Evolutionary conservation across 352 stramenopile species (phyloP).

Genomic region (Globisporangium iwayamae): DNA sequence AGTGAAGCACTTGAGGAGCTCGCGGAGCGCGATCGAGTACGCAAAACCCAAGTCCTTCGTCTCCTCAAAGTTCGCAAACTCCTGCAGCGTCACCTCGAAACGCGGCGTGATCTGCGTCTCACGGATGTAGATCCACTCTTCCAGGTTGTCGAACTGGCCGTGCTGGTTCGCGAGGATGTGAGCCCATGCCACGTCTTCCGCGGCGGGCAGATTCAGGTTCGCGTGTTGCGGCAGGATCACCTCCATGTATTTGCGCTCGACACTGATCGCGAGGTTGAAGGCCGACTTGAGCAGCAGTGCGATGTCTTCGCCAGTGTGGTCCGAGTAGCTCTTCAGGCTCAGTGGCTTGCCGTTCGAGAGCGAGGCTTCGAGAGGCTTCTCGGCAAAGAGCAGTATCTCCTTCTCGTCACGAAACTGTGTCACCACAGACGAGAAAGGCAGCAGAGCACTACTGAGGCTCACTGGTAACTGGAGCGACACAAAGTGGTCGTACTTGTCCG

Average conservation of each 20-base stretch:
- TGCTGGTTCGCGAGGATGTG: conserved; percentile 83
- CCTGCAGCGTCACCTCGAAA: conserved; percentile 54
- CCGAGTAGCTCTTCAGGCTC: conserved; percentile 38
- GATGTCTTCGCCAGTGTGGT: conserved; percentile 55
- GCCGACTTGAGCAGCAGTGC: conserved; percentile 71
- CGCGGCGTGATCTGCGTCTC: conserved; percentile 80
- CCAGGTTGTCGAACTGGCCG: conserved; percentile 79
- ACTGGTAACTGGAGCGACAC: conserved; percentile 61
- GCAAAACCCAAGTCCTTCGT: conserved; percentile 76
- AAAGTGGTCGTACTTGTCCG: conserved; percentile 42
- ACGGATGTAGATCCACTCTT: conserved; percentile 78
- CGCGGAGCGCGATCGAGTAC: conserved; percentile 73
- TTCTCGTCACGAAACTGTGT: conserved; percentile 41
- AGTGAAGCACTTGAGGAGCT: conserved; percentile 81
- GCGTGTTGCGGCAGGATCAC: conserved; percentile 42
- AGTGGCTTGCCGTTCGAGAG: conserved; percentile 71
- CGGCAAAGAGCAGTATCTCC: conserved; percentile 55
- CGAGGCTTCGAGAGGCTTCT: conserved; percentile 55
- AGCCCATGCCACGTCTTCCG: conserved; percentile 71
- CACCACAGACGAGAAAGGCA: conserved; percentile 31
- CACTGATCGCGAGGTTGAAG: conserved; percentile 76
- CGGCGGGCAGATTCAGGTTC: conserved; percentile 34
- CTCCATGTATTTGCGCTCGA: conserved; percentile 83
- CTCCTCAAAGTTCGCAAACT: conserved; percentile 53
- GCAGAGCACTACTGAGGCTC: conserved; percentile 32